Base-by-base conservation (phyloP, 192 early-diverging fungal genomes). In the Coemansia sp. region DNA sequence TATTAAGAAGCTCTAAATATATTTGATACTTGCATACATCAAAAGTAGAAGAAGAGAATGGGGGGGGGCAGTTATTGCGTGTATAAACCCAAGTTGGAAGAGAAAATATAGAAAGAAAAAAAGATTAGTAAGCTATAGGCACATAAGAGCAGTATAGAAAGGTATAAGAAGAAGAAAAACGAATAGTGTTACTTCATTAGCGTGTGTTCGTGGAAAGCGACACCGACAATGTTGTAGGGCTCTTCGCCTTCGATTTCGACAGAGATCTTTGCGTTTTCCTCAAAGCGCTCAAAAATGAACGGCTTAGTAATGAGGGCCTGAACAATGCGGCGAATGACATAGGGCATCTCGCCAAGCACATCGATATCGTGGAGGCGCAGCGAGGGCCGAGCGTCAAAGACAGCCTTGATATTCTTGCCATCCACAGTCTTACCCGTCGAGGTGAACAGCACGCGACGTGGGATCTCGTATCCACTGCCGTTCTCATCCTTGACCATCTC, bases 251-350 rank as follows among this genome's bases (percentile, higher is more conserved):
- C 80, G 47, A 79, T 52, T 15, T 79, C 73, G 61, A 98, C 69
- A 13, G 82, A 88, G 24, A 98, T 83, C 51, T 89, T 86, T 43
- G 91, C 91, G 10, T 80, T 83, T 3, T 90, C 90, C 38, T 90
- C 88, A 63, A 92, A 89, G 91, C 96, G 96, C 79, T 98, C 95
- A 78, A 96, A 98, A 38, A 95, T 88, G 69, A 91, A 97, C 40
- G 97, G 97, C 67, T 93, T 93, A 22, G 94, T 95, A 34, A 98
- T 91, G 69, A 97, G 90, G 0, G 95, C 91, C 84, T 97, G 93
- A 46, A 98, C 93, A 47, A 97, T 75, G 68, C 93, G 95, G 54
- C 92, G 89, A n/a, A 98, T 60, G 44, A 97, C 80, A 79, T 88
- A 98, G 16, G 97, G 96, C 76, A 98, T 89, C 74, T 95, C 94